phyloP scores from a whole-genome alignment of 352 stramenopile species.

The Globisporangium viniferum region DNA sequence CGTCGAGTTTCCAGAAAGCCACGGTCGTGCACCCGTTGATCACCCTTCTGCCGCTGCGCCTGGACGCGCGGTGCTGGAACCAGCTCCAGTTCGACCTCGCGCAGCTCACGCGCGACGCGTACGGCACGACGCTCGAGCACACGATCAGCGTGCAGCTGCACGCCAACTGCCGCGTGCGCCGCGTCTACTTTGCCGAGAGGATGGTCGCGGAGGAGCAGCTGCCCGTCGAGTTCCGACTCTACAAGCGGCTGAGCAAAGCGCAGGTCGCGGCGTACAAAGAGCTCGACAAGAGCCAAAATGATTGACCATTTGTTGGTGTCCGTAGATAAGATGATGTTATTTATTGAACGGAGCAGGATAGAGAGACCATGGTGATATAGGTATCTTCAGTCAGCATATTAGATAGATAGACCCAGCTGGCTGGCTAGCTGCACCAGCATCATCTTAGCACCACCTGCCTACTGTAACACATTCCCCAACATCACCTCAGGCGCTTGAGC shows the following conservation, averaged over 20 bases:
- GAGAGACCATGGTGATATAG: background rate
- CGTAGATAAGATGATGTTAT: background rate
- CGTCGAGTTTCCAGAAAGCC: constrained; percentile 47
- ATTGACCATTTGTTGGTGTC: background rate
- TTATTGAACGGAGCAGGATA: background rate
- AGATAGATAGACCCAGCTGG: no score
- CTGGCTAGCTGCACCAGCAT: no score
- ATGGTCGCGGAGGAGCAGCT: constrained; percentile 38
- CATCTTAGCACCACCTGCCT: no score
- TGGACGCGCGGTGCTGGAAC: constrained; percentile 50
- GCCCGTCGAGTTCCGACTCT: constrained; percentile 52
- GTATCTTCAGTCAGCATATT: no score
- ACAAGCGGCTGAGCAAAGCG: constrained; percentile 35
- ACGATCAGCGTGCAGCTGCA: constrained; percentile 48
- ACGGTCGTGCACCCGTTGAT: constrained; percentile 38
- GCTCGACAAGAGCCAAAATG: constrained; percentile 14
- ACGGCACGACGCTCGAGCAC: constrained; percentile 39
- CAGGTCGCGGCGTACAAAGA: constrained; percentile 23
- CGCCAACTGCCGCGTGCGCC: constrained; percentile 51
- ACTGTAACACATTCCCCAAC: background rate
- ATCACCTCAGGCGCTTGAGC: constrained; percentile 21
- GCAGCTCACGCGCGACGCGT: constrained; percentile 37
- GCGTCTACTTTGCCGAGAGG: constrained; percentile 52
- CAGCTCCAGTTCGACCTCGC: constrained; percentile 54
- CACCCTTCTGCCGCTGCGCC: constrained; percentile 35